Evolutionary conservation across 2,329 filamentous ascomycete genomes (phyloP).

Genomic region (Alternaria hordeiaustralica): DNA sequence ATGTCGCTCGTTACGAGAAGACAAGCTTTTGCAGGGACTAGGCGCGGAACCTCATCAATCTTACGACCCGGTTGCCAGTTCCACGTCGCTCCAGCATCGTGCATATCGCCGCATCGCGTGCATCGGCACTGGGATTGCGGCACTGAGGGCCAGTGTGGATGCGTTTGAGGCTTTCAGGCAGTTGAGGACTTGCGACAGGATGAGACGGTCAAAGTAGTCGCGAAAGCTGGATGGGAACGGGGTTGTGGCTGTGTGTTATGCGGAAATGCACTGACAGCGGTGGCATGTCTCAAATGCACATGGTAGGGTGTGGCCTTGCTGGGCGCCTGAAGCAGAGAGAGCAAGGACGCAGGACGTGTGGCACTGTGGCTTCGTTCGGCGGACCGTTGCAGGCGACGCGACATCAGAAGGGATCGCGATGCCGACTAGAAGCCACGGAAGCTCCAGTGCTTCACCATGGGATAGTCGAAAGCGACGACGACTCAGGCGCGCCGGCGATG

Average conservation of each 20-base stretch:
- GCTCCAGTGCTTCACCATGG: neutral
- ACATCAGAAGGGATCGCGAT: neutral
- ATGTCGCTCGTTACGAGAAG: neutral
- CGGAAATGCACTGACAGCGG: conserved; percentile 10
- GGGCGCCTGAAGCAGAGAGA: neutral
- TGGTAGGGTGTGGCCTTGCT: conserved; percentile 5
- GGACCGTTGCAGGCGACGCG: conserved; percentile 4
- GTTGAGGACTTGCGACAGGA: neutral
- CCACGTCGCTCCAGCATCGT: neutral
- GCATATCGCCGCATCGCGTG: neutral
- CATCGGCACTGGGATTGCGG: conserved; percentile 6
- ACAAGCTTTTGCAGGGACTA: conserved; percentile 7
- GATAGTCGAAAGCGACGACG: conserved; percentile 5
- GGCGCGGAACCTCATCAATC: conserved; percentile 7
- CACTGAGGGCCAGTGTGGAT: neutral
- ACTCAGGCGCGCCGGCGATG: conserved; percentile 9
- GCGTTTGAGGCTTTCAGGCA: neutral
- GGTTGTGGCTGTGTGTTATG: conserved; percentile 20
- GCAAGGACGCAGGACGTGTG: neutral
- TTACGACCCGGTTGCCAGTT: conserved; percentile 1
- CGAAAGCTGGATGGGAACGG: neutral
- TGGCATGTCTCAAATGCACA: conserved; percentile 12
- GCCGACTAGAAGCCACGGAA: conserved; percentile 1
- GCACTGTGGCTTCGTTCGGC: conserved; percentile 6
- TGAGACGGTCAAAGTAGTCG: conserved; percentile 3